These are phyloP conservation scores for Neofusicoccum kwambonambiense DNA, from an alignment of 2,329 filamentous ascomycete species.

Conservation along the genomic window DNA sequence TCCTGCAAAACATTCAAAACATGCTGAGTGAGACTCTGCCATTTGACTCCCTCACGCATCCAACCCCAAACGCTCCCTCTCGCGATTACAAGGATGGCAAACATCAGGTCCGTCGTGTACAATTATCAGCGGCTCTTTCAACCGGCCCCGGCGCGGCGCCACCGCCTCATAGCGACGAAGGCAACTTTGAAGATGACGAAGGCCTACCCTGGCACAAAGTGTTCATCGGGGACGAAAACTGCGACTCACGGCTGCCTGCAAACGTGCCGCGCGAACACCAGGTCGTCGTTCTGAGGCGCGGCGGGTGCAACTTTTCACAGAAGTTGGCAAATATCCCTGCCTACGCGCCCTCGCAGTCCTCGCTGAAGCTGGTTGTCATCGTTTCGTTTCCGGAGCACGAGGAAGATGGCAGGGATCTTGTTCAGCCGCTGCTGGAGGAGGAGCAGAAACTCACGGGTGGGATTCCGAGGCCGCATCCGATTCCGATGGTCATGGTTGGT, in stretches of 20 bases:
- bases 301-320: slow-evolving; percentile 77
- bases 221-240: slow-evolving; percentile 68
- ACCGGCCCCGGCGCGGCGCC: slow-evolving; percentile 66
- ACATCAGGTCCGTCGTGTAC: slow-evolving; percentile 30
- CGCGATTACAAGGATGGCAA: slow-evolving; percentile 18
- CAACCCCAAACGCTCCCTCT: slow-evolving; percentile 17
- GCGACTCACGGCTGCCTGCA: slow-evolving; percentile 56
- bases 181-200: slow-evolving; percentile 32
- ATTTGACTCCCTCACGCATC: slow-evolving; percentile 17
- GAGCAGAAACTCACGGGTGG: slow-evolving; percentile 70
- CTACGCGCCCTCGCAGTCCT: slow-evolving; percentile 59
- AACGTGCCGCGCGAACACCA: slow-evolving; percentile 60
- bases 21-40: slow-evolving; percentile 28
- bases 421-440: slow-evolving; percentile 72
- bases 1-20: slow-evolving; percentile 37
- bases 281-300: slow-evolving; percentile 77
- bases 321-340: slow-evolving; percentile 85
- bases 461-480: slow-evolving; percentile 65
- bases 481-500: slow-evolving; percentile 80
- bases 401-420: slow-evolving; percentile 37
- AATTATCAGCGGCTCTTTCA: slow-evolving; percentile 50
- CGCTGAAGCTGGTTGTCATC: slow-evolving; percentile 78
- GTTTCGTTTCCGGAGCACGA: slow-evolving; percentile 61
- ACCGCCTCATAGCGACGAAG: slow-evolving; percentile 50
- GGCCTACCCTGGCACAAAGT: slow-evolving; percentile 67